Conservation (phyloP, 164 flowering plant species). For the Hamamelis virginiana region DNA sequence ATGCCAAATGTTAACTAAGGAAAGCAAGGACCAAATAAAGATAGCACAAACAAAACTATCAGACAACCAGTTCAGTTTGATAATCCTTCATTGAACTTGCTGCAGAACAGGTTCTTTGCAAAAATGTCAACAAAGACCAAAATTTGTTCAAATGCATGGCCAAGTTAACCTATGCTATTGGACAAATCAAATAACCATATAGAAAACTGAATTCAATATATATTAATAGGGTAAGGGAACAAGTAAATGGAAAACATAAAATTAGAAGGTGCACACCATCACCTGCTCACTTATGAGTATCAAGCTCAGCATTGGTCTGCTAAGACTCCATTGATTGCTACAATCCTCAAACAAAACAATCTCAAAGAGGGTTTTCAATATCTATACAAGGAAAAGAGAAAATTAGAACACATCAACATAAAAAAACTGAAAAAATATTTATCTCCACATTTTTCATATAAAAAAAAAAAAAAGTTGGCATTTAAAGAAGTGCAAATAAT, state of each 20-base stretch:
- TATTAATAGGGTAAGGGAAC: not conserved
- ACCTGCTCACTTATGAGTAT: constrained; percentile 95
- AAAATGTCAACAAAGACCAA: not conserved
- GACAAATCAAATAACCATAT: not conserved
- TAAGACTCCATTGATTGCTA: constrained; percentile 94
- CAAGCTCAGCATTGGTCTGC: constrained; percentile 94
- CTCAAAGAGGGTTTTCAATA: constrained; percentile 88
- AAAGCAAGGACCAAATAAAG: too few relatives aligned
- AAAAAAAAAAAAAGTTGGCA: not conserved
- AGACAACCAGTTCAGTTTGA: too few relatives aligned
- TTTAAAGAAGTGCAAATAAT: not conserved
- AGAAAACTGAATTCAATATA: not conserved
- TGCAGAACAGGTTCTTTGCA: not conserved
- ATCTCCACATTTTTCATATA: too few relatives aligned
- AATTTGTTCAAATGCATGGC: not conserved
- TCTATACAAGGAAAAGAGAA: constrained; percentile 38
- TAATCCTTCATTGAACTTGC: not conserved
- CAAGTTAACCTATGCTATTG: not conserved
- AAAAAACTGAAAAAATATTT: not conserved
- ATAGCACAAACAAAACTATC: too few relatives aligned
- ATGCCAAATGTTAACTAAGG: too few relatives aligned
- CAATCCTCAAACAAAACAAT: constrained; percentile 88
- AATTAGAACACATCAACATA: not conserved
- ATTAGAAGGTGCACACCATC: not conserved
- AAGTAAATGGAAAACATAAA: not conserved